phyloP scores from a whole-genome alignment of 495 filamentous ascomycete genomes.

The Opeltia flavorubescens region DNA sequence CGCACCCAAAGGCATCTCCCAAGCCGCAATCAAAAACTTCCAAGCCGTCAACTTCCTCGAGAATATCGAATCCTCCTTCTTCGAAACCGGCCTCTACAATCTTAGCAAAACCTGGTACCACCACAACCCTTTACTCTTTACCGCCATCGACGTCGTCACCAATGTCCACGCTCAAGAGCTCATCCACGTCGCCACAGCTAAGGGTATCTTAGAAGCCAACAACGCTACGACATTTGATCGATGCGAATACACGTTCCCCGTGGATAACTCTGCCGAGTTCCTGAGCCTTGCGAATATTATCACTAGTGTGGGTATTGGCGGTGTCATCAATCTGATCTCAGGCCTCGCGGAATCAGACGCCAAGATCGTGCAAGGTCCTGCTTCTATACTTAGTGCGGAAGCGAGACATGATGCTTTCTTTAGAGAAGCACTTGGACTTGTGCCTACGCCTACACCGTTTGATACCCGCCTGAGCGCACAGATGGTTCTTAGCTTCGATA shows the following conservation, averaged over 20 bases:
- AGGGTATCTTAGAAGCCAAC: conserved; percentile 36
- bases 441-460: conserved; percentile 48
- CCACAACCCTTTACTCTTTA: conserved; percentile 34
- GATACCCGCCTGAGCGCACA: conserved; percentile 42
- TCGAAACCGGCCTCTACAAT: conserved; percentile 45
- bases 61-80: conserved; percentile 51
- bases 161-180: conserved; percentile 46
- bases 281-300: conserved; percentile 45
- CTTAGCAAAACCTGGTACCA: conserved; percentile 34
- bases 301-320: conserved; percentile 48
- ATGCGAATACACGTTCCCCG: conserved; percentile 27
- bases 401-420: conserved; percentile 58
- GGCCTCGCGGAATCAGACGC: conserved; percentile 38
- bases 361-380: conserved; percentile 29
- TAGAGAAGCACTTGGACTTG: conserved; percentile 33
- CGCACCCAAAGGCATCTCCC: conserved; percentile 33
- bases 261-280: conserved; percentile 36
- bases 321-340: conserved; percentile 44
- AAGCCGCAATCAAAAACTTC: conserved; percentile 35
- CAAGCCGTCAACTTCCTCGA: conserved; percentile 51
- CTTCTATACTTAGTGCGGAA: conserved; percentile 46
- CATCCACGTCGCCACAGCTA: conserved; percentile 47
- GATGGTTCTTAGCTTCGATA: conserved; percentile 36
- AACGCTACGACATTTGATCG: conserved; percentile 33
- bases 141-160: conserved; percentile 22